A percentile compares a stretch with the other conserved stretches of the same genome.
phyloP scores from a whole-genome alignment of 164 flowering plant species.

The Dillenia turbinata region DNA sequence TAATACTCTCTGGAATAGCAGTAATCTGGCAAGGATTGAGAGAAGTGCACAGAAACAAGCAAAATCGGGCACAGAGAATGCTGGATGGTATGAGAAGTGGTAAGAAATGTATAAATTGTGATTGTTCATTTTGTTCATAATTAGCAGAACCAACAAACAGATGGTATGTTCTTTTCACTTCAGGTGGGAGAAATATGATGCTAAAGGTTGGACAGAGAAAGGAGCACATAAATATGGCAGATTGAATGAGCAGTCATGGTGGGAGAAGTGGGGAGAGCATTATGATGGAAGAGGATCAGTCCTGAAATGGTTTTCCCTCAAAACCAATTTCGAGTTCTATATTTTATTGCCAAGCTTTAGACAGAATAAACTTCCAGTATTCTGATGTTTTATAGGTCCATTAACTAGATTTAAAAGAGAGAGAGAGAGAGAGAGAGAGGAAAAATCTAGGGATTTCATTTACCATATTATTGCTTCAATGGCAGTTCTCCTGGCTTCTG shows the following conservation, averaged over 20 bases:
- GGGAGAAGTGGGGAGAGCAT: conserved; percentile 99
- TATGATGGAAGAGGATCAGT: conserved; percentile 97
- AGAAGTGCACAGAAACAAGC: conserved; percentile 99
- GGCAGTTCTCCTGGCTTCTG: too few species aligned
- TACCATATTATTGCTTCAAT: too few species aligned
- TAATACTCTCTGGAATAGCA: conserved; percentile 25
- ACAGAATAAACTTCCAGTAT: too few species aligned
- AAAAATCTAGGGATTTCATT: too few species aligned
- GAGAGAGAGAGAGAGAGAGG: too few species aligned
- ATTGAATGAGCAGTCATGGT: conserved; percentile 97
- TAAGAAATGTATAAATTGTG: conserved; percentile 17
- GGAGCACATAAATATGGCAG: conserved; percentile 96
- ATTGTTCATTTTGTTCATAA: neutral
- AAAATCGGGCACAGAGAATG: conserved; percentile 90
- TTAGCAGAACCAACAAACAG: neutral
- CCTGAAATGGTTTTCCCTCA: conserved; percentile 65
- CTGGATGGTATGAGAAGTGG: conserved; percentile 99
- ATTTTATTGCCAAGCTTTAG: conserved; percentile 1
- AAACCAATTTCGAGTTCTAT: too few species aligned
- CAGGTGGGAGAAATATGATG: conserved; percentile 99
- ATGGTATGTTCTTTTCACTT: conserved; percentile 1
- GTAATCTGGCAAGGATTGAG: conserved; percentile 92
- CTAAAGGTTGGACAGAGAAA: conserved; percentile 97
- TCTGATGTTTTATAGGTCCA: too few species aligned
- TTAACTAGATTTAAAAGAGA: too few species aligned